phyloP scores from a whole-genome alignment of 805 yeast genomes.

The Sugiyamaella mastotermitis region DNA sequence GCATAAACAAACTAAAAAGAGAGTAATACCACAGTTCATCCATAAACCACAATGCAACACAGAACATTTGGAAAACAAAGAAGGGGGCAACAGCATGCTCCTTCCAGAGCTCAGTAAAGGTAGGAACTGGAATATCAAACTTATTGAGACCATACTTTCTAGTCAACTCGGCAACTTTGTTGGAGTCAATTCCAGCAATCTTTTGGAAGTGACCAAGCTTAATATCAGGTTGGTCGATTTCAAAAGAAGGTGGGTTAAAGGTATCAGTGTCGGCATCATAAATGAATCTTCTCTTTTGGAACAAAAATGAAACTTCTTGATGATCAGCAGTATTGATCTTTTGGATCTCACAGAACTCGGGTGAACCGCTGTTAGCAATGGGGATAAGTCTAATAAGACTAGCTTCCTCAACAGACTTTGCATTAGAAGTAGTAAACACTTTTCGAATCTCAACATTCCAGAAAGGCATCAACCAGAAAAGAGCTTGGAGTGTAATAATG shows the following conservation, averaged over 20 bases:
- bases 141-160: constrained; percentile 77
- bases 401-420: constrained; percentile 53
- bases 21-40: constrained; percentile 98
- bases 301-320: constrained; percentile 63
- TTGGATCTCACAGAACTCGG: constrained; percentile 65
- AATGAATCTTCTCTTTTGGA: constrained; percentile 88
- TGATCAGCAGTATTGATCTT: constrained; percentile 52
- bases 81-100: constrained; percentile 99
- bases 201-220: constrained; percentile 51
- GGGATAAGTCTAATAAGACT: constrained; percentile 71
- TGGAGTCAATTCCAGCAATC: constrained; percentile 40
- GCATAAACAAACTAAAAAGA: constrained; percentile 83
- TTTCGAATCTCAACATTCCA: constrained; percentile 78
- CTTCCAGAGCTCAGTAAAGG: constrained; percentile 82
- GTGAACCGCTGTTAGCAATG: constrained; percentile 77
- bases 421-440: constrained; percentile 59
- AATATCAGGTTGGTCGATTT: constrained; percentile 54
- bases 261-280: constrained; percentile 46
- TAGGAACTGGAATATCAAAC: constrained; percentile 93
- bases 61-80: constrained; percentile 92
- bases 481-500: constrained; percentile 62
- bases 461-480: constrained; percentile 85
- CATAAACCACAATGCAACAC: constrained; percentile 92
- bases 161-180: constrained; percentile 32
- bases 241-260: constrained; percentile 78